phyloP scores from a whole-genome alignment of 179 eudicot genomes.

The Beta lomatogona region DNA sequence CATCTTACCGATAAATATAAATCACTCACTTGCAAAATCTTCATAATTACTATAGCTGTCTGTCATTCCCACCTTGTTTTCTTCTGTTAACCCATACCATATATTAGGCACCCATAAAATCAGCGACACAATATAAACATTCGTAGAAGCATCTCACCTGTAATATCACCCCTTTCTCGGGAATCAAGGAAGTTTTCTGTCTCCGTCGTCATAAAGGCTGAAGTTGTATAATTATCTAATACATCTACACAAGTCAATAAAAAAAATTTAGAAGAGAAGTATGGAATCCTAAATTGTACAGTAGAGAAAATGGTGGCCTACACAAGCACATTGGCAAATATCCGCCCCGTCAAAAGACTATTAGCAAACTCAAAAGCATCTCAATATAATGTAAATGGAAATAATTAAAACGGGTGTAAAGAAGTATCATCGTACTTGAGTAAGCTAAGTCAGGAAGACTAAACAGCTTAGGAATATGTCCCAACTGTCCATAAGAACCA shows the following conservation, averaged over 20 bases:
- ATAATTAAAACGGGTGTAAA: slow-evolving; percentile 1
- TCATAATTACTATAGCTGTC: slow-evolving; percentile 67
- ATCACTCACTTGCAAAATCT: slow-evolving; percentile 64
- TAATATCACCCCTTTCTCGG: slow-evolving; percentile 52
- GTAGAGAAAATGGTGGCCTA: background rate
- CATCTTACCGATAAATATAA: slow-evolving; percentile 41
- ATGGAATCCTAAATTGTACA: background rate
- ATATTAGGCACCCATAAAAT: slow-evolving; percentile 24
- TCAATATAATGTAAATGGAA: background rate
- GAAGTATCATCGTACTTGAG: slow-evolving; percentile 42
- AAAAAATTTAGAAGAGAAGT: slow-evolving; percentile 11
- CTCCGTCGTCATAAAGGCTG: slow-evolving; percentile 56
- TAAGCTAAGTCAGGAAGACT: slow-evolving; percentile 71
- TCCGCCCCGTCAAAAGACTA: background rate
- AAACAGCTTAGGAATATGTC: slow-evolving; percentile 61
- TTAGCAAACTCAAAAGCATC: background rate
- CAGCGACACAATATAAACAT: slow-evolving; percentile 6
- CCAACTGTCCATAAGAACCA: slow-evolving; percentile 49
- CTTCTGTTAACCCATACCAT: slow-evolving; percentile 43
- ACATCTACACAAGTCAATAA: slow-evolving; percentile 47
- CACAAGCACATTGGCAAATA: slow-evolving; percentile 9
- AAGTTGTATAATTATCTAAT: slow-evolving; percentile 59
- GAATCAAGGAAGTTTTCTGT: slow-evolving; percentile 56
- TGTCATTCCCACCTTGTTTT: slow-evolving; percentile 59
- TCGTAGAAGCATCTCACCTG: slow-evolving; percentile 47